These are phyloP conservation scores for Amanita molliuscula DNA, from an alignment of 768 basidiomycete species.

Conservation along the genomic window DNA sequence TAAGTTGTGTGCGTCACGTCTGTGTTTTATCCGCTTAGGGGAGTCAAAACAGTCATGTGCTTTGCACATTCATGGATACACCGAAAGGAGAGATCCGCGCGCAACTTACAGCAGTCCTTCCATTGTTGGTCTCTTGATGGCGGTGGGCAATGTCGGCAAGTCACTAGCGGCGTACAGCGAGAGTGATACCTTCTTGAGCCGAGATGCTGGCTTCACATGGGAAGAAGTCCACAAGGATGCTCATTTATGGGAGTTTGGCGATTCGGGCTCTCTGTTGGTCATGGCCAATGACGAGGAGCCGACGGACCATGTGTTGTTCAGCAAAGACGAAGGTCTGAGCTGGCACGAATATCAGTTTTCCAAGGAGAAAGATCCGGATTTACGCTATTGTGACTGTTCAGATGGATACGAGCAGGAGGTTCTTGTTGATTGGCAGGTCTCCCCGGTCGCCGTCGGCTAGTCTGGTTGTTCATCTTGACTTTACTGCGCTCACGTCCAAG, in stretches of 20 bases:
- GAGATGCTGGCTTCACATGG: conserved; percentile 97
- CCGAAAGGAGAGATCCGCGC: conserved; percentile 80
- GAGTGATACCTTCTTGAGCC: conserved; percentile 91
- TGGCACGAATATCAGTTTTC: conserved; percentile 89
- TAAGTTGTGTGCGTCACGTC: conserved; percentile 20
- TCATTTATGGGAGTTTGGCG: conserved; percentile 96
- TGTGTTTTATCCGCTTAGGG: background rate
- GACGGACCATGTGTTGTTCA: conserved; percentile 82
- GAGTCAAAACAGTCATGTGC: conserved; percentile 52
- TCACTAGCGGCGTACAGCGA: conserved; percentile 70
- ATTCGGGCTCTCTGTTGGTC: conserved; percentile 88
- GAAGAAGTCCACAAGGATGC: conserved; percentile 98
- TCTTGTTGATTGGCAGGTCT: conserved; percentile 71
- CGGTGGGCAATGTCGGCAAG: conserved; percentile 93
- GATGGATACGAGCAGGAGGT: conserved; percentile 81
- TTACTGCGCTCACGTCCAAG: conserved; percentile 60
- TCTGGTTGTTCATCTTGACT: conserved; percentile 83
- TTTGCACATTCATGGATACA: conserved; percentile 92
- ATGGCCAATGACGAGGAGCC: conserved; percentile 94
- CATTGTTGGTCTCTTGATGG: conserved; percentile 88
- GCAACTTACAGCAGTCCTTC: conserved; percentile 93
- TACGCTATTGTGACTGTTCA: conserved; percentile 79
- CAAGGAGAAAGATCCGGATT: conserved; percentile 64
- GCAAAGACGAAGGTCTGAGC: conserved; percentile 75
- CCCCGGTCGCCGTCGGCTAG: conserved; percentile 32